Percentiles rank a stretch among this genome's conserved stretches.
Evolutionary conservation across 208 protist species (phyloP).

Genomic region (Acanthamoeba lenticulata): DNA sequence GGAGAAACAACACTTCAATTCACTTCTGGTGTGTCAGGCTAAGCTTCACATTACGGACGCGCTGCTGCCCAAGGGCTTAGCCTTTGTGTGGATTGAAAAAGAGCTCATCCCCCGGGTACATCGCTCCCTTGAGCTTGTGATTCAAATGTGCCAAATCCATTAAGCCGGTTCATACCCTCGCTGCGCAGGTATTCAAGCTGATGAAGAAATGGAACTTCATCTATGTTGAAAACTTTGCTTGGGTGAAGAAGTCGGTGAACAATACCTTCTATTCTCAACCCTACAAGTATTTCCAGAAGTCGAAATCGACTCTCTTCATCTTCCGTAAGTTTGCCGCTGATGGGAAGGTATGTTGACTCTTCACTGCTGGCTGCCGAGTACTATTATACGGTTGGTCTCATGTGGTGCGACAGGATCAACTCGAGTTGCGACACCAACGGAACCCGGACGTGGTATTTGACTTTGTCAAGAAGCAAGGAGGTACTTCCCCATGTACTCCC

Average conservation of each 20-base stretch:
- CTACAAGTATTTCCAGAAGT: slow-evolving; percentile 70
- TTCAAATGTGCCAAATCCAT: neutral
- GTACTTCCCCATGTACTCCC: neutral
- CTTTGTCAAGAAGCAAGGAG: slow-evolving; percentile 62
- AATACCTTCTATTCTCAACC: slow-evolving; percentile 57
- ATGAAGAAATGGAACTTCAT: slow-evolving; percentile 73
- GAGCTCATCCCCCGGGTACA: slow-evolving; percentile 72
- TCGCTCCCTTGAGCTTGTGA: neutral
- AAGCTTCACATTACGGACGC: slow-evolving; percentile 64
- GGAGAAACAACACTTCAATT: neutral
- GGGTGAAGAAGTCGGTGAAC: slow-evolving; percentile 73
- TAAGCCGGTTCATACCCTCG: neutral
- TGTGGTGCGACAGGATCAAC: neutral
- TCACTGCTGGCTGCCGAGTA: neutral
- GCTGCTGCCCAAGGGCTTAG: slow-evolving; percentile 72
- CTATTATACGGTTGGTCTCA: neutral
- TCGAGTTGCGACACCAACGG: slow-evolving; percentile 81
- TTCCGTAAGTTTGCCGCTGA: slow-evolving; percentile 75
- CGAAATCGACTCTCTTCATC: slow-evolving; percentile 79
- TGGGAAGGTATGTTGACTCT: neutral
- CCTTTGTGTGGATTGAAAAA: slow-evolving; percentile 84
- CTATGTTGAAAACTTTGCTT: slow-evolving; percentile 84
- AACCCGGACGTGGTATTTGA: slow-evolving; percentile 82
- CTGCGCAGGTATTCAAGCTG: slow-evolving; percentile 53
- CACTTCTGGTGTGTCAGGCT: neutral